phyloP scores from a whole-genome alignment of 805 yeast genomes.

The Cyberlindnera maclurae region DNA sequence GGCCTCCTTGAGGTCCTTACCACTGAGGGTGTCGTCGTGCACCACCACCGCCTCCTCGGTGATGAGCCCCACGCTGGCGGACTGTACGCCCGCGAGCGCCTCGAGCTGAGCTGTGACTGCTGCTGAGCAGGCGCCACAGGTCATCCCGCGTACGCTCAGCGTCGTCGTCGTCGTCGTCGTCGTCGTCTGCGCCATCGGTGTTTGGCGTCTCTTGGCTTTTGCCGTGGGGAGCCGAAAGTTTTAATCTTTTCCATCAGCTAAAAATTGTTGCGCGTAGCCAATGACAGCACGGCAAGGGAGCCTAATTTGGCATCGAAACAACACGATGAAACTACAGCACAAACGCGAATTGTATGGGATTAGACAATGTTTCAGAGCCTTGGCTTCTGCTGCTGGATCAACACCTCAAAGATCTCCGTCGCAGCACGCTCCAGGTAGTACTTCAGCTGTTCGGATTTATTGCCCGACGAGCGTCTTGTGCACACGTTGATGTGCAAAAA shows the following conservation, averaged over 20 bases:
- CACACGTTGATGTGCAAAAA: conserved; percentile 83
- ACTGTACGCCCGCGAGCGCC: conserved; percentile 40
- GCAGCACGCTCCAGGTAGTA: conserved; percentile 73
- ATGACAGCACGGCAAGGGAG: no score
- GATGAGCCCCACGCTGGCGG: conserved; percentile 60
- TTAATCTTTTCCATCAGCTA: conserved; percentile 1
- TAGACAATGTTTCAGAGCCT: conserved; percentile 1
- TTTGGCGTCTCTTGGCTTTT: not conserved
- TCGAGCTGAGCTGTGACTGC: conserved; percentile 55
- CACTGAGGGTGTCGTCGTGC: conserved; percentile 32
- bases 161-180: conserved; percentile 8
- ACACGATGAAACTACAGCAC: not conserved
- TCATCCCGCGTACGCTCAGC: conserved; percentile 58
- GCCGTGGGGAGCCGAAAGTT: not conserved
- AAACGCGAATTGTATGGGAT: no score
- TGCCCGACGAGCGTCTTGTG: conserved; percentile 54
- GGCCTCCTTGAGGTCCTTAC: conserved; percentile 35
- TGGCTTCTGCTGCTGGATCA: conserved; percentile 24
- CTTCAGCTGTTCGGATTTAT: conserved; percentile 49
- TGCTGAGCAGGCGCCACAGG: conserved; percentile 80
- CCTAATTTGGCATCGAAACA: not conserved
- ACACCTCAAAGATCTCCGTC: conserved; percentile 66
- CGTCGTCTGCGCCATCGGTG: not conserved
- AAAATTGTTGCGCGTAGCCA: no score
- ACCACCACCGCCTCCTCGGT: conserved; percentile 65